A percentile compares a stretch with the other conserved stretches of the same genome.
These are phyloP conservation scores for Ophiocordyceps camponoti-leonardi DNA, from an alignment of 2,329 filamentous ascomycete species.

Conservation along the genomic window DNA sequence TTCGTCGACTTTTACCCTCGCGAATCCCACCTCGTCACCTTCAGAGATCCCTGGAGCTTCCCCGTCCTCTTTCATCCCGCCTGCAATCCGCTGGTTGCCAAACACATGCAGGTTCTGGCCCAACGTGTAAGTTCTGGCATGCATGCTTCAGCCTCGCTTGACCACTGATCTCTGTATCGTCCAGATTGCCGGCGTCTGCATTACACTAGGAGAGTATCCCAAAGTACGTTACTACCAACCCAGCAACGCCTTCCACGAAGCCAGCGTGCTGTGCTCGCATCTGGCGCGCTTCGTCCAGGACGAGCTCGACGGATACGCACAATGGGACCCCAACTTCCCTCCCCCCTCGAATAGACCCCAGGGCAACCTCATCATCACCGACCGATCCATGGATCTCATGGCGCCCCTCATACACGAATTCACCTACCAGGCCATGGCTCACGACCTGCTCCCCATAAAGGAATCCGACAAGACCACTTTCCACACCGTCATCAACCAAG, in stretches of 20 bases:
- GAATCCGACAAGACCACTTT: conserved; percentile 83
- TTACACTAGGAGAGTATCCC: conserved; percentile 84
- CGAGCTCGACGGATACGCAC: conserved; percentile 76
- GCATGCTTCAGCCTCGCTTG: too few species aligned
- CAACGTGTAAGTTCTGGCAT: conserved; percentile 49
- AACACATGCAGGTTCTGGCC: conserved; percentile 70
- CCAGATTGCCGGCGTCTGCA: conserved; percentile 48
- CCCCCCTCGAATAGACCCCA: conserved; percentile 62
- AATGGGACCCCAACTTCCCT: conserved; percentile 72
- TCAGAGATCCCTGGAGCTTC: conserved; percentile 92
- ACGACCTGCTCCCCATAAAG: conserved; percentile 76
- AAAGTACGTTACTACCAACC: conserved; percentile 84
- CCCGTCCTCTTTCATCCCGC: conserved; percentile 78
- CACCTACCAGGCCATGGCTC: conserved; percentile 96
- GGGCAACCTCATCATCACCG: conserved; percentile 70
- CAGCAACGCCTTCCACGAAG: conserved; percentile 60
- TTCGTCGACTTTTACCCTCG: conserved; percentile 80
- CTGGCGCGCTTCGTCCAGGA: conserved; percentile 83
- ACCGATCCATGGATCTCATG: conserved; percentile 82
- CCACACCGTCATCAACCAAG: conserved; percentile 62
- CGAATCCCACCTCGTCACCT: conserved; percentile 82
- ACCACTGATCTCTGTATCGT: background rate
- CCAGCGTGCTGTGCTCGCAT: conserved; percentile 71
- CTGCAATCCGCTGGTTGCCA: conserved; percentile 68
- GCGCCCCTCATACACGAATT: conserved; percentile 88